Conservation (phyloP, 805 yeast genomes). For the Ogataea trehalophila region DNA sequence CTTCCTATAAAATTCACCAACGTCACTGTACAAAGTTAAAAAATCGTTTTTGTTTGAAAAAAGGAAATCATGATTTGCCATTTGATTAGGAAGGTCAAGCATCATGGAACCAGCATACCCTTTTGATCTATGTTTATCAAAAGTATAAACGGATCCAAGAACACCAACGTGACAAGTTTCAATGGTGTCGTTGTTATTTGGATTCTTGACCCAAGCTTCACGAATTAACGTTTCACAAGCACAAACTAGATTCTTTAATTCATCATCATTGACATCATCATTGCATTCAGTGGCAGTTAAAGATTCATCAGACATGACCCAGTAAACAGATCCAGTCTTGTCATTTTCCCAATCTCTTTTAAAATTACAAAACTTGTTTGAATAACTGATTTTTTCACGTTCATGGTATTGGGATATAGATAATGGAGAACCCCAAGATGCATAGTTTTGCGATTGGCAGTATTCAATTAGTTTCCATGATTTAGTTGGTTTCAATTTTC, state of each 20-base stretch:
- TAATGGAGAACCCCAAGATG: slow-evolving; percentile 24
- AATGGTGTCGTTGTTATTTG: slow-evolving; percentile 1
- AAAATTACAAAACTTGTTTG: slow-evolving; percentile 17
- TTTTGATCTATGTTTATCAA: slow-evolving; percentile 41
- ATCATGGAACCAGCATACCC: slow-evolving; percentile 55
- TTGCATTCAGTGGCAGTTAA: slow-evolving; percentile 1
- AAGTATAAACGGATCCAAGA: slow-evolving; percentile 59
- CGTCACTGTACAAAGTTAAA: slow-evolving; percentile 62
- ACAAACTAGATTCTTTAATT: slow-evolving; percentile 16
- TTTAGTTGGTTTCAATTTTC: not conserved
- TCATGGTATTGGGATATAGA: slow-evolving; percentile 18
- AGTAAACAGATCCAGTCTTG: slow-evolving; percentile 23
- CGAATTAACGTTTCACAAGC: slow-evolving; percentile 28
- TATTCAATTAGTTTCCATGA: slow-evolving; percentile 2
- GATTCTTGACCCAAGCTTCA: slow-evolving; percentile 11
- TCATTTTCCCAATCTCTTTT: slow-evolving; percentile 10
- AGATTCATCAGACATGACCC: slow-evolving; percentile 19
- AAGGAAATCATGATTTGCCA: slow-evolving; percentile 4
- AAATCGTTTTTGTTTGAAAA: slow-evolving; percentile 28
- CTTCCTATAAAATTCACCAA: slow-evolving; percentile 59
- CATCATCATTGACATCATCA: slow-evolving; percentile 8
- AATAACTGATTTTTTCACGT: slow-evolving; percentile 19
- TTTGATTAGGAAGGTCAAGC: slow-evolving; percentile 24
- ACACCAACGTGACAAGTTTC: slow-evolving; percentile 24
- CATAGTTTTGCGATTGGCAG: slow-evolving; percentile 20